phyloP scores from a whole-genome alignment of 75 land plant species.

The Ceratopteris richardii region DNA sequence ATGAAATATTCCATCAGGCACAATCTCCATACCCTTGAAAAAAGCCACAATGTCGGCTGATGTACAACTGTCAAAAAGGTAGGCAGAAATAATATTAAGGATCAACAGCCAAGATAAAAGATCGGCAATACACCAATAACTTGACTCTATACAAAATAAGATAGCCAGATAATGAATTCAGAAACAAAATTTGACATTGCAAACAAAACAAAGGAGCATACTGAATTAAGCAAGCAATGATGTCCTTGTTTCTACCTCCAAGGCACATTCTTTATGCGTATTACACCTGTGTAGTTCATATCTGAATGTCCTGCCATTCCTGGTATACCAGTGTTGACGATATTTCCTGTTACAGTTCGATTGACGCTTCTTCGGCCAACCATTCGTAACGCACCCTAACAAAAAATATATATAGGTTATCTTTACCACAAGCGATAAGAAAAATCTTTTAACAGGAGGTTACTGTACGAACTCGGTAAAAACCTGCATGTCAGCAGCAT shows the following conservation, averaged over 20 bases:
- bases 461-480: neutral
- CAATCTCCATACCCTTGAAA: slow-evolving; percentile 36
- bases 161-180: too few relatives aligned
- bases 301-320: slow-evolving; percentile 42
- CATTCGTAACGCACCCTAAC: slow-evolving; percentile 39
- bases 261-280: slow-evolving; percentile 39
- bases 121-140: neutral
- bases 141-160: too few relatives aligned
- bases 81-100: neutral
- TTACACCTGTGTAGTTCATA: slow-evolving; percentile 37
- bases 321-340: slow-evolving; percentile 25
- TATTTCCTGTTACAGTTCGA: slow-evolving; percentile 9
- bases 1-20: slow-evolving; percentile 34
- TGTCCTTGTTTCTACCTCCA: slow-evolving; percentile 18
- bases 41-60: slow-evolving; percentile 38
- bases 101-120: neutral
- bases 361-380: slow-evolving; percentile 30
- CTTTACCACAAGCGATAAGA: too few relatives aligned
- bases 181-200: too few relatives aligned
- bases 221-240: too few relatives aligned
- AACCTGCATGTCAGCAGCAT: slow-evolving; percentile 43
- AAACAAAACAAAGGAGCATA: too few relatives aligned
- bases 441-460: too few relatives aligned
- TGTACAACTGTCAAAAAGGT: slow-evolving; percentile 23
- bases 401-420: neutral